phyloP scores from a whole-genome alignment of 305 asterid species.

The Solanum hybrid region DNA sequence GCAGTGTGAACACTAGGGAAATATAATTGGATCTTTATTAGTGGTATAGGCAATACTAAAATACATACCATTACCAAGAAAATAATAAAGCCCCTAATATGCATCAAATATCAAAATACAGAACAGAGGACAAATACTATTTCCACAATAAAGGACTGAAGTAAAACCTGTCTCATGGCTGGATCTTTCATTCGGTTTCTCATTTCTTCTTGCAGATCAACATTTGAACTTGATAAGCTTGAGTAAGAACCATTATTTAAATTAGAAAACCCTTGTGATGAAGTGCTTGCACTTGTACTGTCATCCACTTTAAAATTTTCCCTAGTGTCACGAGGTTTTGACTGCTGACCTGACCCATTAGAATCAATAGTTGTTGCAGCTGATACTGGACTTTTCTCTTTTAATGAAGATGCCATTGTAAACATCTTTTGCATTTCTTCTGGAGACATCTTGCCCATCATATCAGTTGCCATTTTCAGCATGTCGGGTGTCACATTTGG shows the following conservation, averaged over 20 bases:
- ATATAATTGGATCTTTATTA: not conserved
- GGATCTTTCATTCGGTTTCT: constrained; percentile 95
- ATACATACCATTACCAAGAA: not conserved
- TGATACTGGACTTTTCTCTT: constrained; percentile 35
- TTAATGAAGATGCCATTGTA: constrained; percentile 67
- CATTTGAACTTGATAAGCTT: constrained; percentile 38
- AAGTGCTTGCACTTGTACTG: constrained; percentile 41
- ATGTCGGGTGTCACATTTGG: constrained; percentile 65
- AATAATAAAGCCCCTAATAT: not conserved
- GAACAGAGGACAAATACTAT: not conserved
- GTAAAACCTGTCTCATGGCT: constrained; percentile 77
- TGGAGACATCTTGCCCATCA: constrained; percentile 89
- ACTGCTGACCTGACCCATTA: constrained; percentile 23
- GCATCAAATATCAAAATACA: not conserved
- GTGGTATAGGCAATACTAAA: not conserved
- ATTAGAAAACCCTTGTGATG: constrained; percentile 27
- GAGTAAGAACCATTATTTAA: constrained; percentile 34
- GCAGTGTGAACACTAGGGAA: not conserved
- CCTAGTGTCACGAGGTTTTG: constrained; percentile 21
- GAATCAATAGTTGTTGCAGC: constrained; percentile 29
- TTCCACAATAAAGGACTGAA: not conserved
- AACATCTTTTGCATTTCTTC: constrained; percentile 71
- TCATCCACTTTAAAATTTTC: constrained; percentile 20
- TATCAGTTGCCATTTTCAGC: constrained; percentile 75
- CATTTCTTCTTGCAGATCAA: constrained; percentile 87